A percentile compares a stretch with the other conserved stretches of the same genome.
phyloP scores from a whole-genome alignment of 2,329 filamentous ascomycete species.

The Macrophomina tecta region DNA sequence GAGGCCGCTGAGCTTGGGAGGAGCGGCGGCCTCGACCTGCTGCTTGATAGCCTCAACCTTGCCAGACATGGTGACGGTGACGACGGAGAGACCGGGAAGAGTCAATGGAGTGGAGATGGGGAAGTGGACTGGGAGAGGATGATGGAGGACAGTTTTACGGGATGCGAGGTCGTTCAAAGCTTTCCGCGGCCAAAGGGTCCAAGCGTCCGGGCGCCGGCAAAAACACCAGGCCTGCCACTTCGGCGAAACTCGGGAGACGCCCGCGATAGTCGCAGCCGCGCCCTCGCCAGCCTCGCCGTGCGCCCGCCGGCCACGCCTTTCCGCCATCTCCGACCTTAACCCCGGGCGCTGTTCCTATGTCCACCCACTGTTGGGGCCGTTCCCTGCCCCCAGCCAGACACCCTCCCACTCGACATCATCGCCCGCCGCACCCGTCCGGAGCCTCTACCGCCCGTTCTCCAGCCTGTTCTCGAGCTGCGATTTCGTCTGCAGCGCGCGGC shows the following conservation, averaged over 20 bases:
- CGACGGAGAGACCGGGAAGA: neutral
- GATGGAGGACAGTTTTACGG: neutral
- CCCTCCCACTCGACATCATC: conserved; percentile 10
- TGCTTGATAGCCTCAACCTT: conserved; percentile 62
- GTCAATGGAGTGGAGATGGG: conserved; percentile 26
- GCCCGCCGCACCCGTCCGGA: neutral
- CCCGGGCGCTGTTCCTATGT: neutral
- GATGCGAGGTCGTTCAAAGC: conserved; percentile 10
- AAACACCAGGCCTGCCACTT: neutral
- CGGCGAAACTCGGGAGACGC: neutral
- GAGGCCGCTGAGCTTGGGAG: conserved; percentile 65
- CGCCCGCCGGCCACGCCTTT: neutral
- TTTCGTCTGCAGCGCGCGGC: neutral
- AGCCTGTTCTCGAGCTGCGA: neutral
- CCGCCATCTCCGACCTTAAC: neutral
- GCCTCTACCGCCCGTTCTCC: neutral
- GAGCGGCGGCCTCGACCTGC: conserved; percentile 51
- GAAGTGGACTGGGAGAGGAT: conserved; percentile 20
- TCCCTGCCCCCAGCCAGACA: neutral
- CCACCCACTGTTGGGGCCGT: conserved; percentile 1
- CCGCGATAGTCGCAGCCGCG: neutral
- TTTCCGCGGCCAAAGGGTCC: conserved; percentile 3
- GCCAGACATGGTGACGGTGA: conserved; percentile 46
- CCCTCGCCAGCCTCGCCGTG: neutral
- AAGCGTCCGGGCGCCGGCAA: conserved; percentile 7